Evolutionary conservation across 495 filamentous ascomycete genomes (phyloP).

Genomic region (Tuber microsphaerosporum): DNA sequence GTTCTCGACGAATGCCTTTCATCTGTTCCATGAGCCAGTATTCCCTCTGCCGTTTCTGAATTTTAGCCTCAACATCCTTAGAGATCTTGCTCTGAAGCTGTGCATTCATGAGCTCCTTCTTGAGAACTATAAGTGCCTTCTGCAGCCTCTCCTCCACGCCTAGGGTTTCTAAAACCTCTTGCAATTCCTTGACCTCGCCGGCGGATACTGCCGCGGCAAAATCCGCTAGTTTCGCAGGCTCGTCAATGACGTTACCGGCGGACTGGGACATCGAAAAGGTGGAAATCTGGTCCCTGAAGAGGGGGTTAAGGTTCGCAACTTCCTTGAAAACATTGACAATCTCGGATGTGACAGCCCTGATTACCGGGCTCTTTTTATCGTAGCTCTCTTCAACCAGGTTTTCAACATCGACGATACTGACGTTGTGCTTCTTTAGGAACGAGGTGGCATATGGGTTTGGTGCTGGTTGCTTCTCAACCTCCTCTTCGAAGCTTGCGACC

Average conservation of each 20-base stretch:
- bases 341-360: conserved; percentile 87
- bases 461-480: conserved; percentile 45
- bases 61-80: conserved; percentile 95
- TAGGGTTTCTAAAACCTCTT: conserved; percentile 83
- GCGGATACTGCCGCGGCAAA: conserved; percentile 93
- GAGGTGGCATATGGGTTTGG: conserved; percentile 69
- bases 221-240: conserved; percentile 89
- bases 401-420: conserved; percentile 89
- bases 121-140: conserved; percentile 83
- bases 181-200: conserved; percentile 82
- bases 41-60: conserved; percentile 93
- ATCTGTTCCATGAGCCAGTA: conserved; percentile 99
- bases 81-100: conserved; percentile 95
- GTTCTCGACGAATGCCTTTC: conserved; percentile 94
- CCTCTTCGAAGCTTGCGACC: conserved; percentile 95
- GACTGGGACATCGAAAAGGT: conserved; percentile 95
- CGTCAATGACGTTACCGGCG: conserved; percentile 85
- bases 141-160: conserved; percentile 83
- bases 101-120: conserved; percentile 97
- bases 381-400: conserved; percentile 81
- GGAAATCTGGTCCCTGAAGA: conserved; percentile 97
- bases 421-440: conserved; percentile 81
- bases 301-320: conserved; percentile 79
- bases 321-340: conserved; percentile 98
- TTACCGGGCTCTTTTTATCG: conserved; percentile 78